Evolutionary conservation across 1,284 basidiomycete species (phyloP), one percentile per base, ranked within the genome.

Genomic region (Moesziomyces aphidis): DNA sequence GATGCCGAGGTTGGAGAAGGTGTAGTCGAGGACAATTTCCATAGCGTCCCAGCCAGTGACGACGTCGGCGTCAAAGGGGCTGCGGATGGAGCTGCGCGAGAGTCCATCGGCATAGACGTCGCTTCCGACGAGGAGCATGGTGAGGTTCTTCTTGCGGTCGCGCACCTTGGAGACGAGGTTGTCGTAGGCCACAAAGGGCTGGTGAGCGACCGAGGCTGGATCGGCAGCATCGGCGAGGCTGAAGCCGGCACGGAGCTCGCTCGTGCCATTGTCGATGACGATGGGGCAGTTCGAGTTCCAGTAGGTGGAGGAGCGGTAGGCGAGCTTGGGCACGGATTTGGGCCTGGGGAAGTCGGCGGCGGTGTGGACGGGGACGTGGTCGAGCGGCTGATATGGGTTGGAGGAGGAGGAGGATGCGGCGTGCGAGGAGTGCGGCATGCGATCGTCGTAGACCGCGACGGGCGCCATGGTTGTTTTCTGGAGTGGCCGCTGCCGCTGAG

Each of bases 231-330:
- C 50, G 52, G 85, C 83, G 5, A 82, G 84, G 4, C 86, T 86
- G 85, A 94, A 99, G n/a, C 95, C 96, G 79, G 93, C 97, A 47
- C 95, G 90, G 61, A 98, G 87, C 61, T 88, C 90, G 42, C 91
- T 92, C 6, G 94, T 90, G 62, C 95, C 96, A 85, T 97, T 95
- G 88, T 97, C 95, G 77, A 97, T 94, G 80, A 96, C 89, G 73
- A 98, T 90, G 0, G 93, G 80, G 21, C 76, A 73, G 11, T 62
- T 51, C 31, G 76, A 65, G 43, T 77, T 60, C 73, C 70, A 78
- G 55, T 77, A 76, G 26, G 65, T 50, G 4, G 78, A 78, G 17
- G 62, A 57, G 24, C 65, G 69, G 53, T 80, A 78, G 51, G 57
- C 42, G 49, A 76, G 61, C 47, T 63, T 61, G 17, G 55, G 55